A percentile compares a stretch with the other conserved stretches of the same genome.
phyloP scores from a whole-genome alignment of 2,329 filamentous ascomycete species.

The Knoxdaviesia capensis region DNA sequence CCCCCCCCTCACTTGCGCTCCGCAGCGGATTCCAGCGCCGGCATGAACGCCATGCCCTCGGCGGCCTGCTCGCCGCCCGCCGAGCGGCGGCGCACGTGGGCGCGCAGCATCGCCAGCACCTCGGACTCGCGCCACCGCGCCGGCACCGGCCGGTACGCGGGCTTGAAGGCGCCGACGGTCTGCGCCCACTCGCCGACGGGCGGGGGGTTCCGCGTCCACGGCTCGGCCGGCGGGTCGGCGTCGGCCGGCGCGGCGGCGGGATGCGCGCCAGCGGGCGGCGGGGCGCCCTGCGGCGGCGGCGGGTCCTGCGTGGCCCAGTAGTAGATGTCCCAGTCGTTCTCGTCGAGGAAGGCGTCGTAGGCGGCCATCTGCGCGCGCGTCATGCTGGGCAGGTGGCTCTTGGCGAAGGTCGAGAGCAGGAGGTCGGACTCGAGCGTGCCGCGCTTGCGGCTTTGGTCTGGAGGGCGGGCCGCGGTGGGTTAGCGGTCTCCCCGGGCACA shows the following conservation, averaged over 20 bases:
- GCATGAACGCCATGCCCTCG: slow-evolving; percentile 37
- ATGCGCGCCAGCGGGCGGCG: slow-evolving; percentile 6
- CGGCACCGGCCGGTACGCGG: slow-evolving; percentile 81
- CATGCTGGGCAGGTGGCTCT: slow-evolving; percentile 59
- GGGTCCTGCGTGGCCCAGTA: slow-evolving; percentile 93
- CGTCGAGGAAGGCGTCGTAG: slow-evolving; percentile 86
- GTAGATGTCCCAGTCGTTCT: slow-evolving; percentile 99
- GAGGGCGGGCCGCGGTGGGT: slow-evolving; percentile 1
- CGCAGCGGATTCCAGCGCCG: slow-evolving; percentile 15
- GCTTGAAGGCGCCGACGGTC: slow-evolving; percentile 85
- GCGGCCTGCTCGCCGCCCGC: slow-evolving; percentile 16
- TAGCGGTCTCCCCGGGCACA: neutral
- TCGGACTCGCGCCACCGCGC: slow-evolving; percentile 67
- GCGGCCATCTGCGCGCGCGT: slow-evolving; percentile 50
- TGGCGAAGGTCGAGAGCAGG: slow-evolving; percentile 86
- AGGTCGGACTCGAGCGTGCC: slow-evolving; percentile 93
- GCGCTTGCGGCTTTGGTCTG: slow-evolving; percentile 92
- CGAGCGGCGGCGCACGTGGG: slow-evolving; percentile 52
- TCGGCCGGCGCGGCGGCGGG: slow-evolving; percentile 10
- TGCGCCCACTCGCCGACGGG: slow-evolving; percentile 76
- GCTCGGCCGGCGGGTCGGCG: slow-evolving; percentile 8
- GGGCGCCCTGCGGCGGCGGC: slow-evolving; percentile 28
- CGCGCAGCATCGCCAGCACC: slow-evolving; percentile 54
- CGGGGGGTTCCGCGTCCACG: slow-evolving; percentile 15
- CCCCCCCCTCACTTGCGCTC: no score